phyloP scores from a whole-genome alignment of 768 basidiomycete species.

The Lanmaoa pseudosensibilis region DNA sequence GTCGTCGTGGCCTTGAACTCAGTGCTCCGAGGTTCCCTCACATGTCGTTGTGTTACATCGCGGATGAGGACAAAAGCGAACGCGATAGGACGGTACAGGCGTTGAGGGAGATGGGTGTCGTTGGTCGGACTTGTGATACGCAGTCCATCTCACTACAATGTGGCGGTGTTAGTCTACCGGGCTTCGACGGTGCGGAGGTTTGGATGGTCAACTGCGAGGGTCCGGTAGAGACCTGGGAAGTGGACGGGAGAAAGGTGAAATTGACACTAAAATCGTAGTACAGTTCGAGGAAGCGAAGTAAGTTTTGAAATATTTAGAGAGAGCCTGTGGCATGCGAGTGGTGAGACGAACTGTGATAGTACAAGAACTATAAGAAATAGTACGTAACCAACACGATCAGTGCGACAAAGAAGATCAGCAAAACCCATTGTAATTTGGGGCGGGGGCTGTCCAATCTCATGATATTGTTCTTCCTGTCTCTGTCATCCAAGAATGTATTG shows the following conservation, averaged over 20 bases:
- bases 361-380: not conserved
- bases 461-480: constrained; percentile 7
- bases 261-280: not conserved
- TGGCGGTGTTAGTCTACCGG: constrained; percentile 35
- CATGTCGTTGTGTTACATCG: constrained; percentile 72
- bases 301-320: not conserved
- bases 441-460: constrained; percentile 11
- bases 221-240: constrained; percentile 56
- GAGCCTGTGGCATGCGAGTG: not conserved
- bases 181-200: constrained; percentile 49
- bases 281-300: not conserved
- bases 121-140: constrained; percentile 31
- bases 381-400: constrained; percentile 1
- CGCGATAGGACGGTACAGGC: constrained; percentile 48
- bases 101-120: constrained; percentile 39
- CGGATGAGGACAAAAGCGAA: constrained; percentile 59
- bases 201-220: constrained; percentile 65
- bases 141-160: constrained; percentile 28
- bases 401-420: constrained; percentile 4
- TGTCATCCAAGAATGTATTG: too few species aligned
- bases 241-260: constrained; percentile 41
- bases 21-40: constrained; percentile 66
- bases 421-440: not conserved
- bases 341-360: not conserved
- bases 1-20: constrained; percentile 37